phyloP scores from a whole-genome alignment of 768 basidiomycete species.

The Tubosaeta sp. region DNA sequence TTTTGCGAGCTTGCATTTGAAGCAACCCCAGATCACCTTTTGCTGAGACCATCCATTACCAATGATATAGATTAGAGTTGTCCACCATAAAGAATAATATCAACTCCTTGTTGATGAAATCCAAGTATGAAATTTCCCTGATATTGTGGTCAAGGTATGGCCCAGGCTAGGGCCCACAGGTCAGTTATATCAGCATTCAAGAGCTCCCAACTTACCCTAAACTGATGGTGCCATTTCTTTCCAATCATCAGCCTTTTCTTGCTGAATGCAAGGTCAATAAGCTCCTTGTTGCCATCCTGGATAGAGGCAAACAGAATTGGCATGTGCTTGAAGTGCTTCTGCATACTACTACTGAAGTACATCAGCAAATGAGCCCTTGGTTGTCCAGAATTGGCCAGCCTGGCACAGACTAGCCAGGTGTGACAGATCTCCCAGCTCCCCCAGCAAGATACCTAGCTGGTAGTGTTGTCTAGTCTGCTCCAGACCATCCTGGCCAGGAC shows the following conservation, averaged over 20 bases:
- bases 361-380: too few relatives aligned
- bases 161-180: slow-evolving; percentile 70
- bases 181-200: background rate
- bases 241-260: slow-evolving; percentile 98
- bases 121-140: slow-evolving; percentile 79
- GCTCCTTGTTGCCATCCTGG: slow-evolving; percentile 75
- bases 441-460: too few relatives aligned
- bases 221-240: slow-evolving; percentile 97
- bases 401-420: too few relatives aligned
- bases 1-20: slow-evolving; percentile 88
- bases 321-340: slow-evolving; percentile 93
- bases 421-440: too few relatives aligned
- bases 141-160: slow-evolving; percentile 89
- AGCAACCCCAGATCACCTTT: slow-evolving; percentile 94
- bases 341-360: slow-evolving; percentile 89
- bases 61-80: slow-evolving; percentile 97
- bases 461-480: too few relatives aligned
- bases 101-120: slow-evolving; percentile 97
- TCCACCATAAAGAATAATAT: slow-evolving; percentile 99
- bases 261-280: slow-evolving; percentile 98
- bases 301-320: slow-evolving; percentile 84
- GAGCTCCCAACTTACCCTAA: slow-evolving; percentile 53
- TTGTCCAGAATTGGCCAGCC: too few relatives aligned
- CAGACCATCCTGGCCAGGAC: too few relatives aligned
- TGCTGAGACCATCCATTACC: slow-evolving; percentile 87